A percentile compares a stretch with the other conserved stretches of the same genome.
Evolutionary conservation across 2,329 filamentous ascomycete species (phyloP).

Genomic region (Colletotrichum theobromicola): DNA sequence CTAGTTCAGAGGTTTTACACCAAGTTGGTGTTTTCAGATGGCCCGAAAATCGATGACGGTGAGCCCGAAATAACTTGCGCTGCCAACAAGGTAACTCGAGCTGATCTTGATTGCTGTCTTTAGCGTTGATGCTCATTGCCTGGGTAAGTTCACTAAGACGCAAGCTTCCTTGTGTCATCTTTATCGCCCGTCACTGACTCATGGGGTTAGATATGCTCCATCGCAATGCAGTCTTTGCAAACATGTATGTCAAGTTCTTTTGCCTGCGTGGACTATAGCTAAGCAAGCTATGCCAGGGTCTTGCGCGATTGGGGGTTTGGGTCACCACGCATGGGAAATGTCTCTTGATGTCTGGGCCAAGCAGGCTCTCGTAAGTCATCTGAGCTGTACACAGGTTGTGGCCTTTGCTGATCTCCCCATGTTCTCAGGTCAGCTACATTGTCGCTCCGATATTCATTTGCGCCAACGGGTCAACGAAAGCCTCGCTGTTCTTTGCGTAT

Average conservation of each 20-base stretch:
- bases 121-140: background rate
- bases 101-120: background rate
- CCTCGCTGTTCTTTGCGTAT: constrained; percentile 40
- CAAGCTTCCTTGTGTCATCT: background rate
- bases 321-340: constrained; percentile 33
- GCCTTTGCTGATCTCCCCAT: background rate
- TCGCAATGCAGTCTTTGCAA: constrained; percentile 28
- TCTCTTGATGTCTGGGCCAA: constrained; percentile 21
- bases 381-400: background rate
- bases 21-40: constrained; percentile 17
- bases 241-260: constrained; percentile 17
- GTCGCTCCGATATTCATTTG: constrained; percentile 33
- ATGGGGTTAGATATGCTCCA: constrained; percentile 16
- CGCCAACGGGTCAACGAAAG: constrained; percentile 38
- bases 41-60: constrained; percentile 21
- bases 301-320: constrained; percentile 27
- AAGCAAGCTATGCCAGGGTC: constrained; percentile 21
- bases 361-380: constrained; percentile 24
- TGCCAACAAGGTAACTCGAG: too few species aligned
- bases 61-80: background rate
- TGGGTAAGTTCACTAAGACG: background rate
- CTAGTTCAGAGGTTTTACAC: constrained; percentile 33
- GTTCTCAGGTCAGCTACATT: constrained; percentile 29
- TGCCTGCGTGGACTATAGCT: background rate
- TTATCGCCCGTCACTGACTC: background rate